Conservation (phyloP, 2,329 filamentous ascomycete species). For the Diplodia sapinea region DNA sequence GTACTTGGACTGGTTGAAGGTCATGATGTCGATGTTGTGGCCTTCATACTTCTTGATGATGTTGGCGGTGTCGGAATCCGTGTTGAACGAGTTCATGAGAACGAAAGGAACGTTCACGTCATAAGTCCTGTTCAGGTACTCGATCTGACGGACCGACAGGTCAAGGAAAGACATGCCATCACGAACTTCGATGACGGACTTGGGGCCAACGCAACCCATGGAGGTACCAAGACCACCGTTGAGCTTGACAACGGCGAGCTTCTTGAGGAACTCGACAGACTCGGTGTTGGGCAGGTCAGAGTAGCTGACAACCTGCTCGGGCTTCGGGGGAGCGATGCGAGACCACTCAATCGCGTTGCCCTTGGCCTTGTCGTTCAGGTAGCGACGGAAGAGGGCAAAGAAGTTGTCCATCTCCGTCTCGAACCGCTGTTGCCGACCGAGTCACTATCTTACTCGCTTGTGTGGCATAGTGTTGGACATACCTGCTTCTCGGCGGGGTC, state of each 20-base stretch:
- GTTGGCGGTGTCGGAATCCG: conserved; percentile 93
- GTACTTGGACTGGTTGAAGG: conserved; percentile 99
- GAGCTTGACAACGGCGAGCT: conserved; percentile 97
- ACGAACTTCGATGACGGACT: conserved; percentile 99
- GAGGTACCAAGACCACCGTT: conserved; percentile 99
- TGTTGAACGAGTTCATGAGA: conserved; percentile 99
- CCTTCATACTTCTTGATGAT: conserved; percentile 99
- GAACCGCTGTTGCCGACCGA: conserved; percentile 66
- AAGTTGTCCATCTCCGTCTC: conserved; percentile 99
- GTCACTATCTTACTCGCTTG: conserved; percentile 27
- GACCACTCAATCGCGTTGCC: conserved; percentile 96
- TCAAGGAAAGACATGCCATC: conserved; percentile 99
- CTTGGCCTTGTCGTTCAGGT: conserved; percentile 98
- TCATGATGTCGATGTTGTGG: conserved; percentile 98
- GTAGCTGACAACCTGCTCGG: conserved; percentile 94
- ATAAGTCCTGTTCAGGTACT: conserved; percentile 98
- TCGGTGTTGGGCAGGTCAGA: conserved; percentile 86
- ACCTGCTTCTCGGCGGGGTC: conserved; percentile 82
- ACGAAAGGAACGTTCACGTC: conserved; percentile 96
- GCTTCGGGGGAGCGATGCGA: conserved; percentile 90
- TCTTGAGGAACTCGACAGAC: conserved; percentile 92
- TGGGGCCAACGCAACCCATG: conserved; percentile 98
- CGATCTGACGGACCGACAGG: conserved; percentile 96
- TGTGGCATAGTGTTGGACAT: conserved; percentile 39
- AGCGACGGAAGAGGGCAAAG: conserved; percentile 97